Evolutionary conservation across 768 basidiomycete species (phyloP).

Genomic region (Rhizopogon vinicolor): DNA sequence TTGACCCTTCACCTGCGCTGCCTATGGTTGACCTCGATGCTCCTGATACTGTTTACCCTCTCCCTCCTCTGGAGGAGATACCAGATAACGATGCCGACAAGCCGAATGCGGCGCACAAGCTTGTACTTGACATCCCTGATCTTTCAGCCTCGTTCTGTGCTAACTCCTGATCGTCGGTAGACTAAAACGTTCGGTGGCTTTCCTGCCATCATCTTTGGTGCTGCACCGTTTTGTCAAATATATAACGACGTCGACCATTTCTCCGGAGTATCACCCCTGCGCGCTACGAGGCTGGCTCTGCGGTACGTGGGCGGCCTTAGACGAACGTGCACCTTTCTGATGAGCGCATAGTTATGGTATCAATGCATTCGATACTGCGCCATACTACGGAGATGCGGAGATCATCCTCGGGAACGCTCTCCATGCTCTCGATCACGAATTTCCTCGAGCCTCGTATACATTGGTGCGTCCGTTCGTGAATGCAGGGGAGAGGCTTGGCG

Average conservation of each 20-base stretch:
- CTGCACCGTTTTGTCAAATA: slow-evolving; percentile 60
- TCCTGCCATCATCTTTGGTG: slow-evolving; percentile 62
- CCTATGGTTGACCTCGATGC: slow-evolving; percentile 41
- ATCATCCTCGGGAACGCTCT: slow-evolving; percentile 67
- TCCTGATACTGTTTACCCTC: slow-evolving; percentile 32
- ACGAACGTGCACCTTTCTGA: neutral
- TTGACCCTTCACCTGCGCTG: neutral
- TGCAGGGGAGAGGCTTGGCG: neutral
- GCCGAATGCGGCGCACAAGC: slow-evolving; percentile 25
- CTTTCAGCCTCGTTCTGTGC: neutral
- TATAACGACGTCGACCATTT: slow-evolving; percentile 65
- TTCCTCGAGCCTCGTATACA: slow-evolving; percentile 74
- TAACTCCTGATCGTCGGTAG: slow-evolving; percentile 18
- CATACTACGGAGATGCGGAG: slow-evolving; percentile 80
- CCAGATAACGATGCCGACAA: slow-evolving; percentile 39
- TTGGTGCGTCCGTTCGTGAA: slow-evolving; percentile 38
- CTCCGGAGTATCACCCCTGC: slow-evolving; percentile 50
- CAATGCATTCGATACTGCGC: slow-evolving; percentile 75
- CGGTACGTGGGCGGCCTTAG: slow-evolving; percentile 40
- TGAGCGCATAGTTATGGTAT: slow-evolving; percentile 63
- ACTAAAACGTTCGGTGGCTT: slow-evolving; percentile 27
- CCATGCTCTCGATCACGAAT: slow-evolving; percentile 54
- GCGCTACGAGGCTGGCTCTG: slow-evolving; percentile 69
- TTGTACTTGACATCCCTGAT: slow-evolving; percentile 26
- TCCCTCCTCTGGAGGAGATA: slow-evolving; percentile 36